Conservation (phyloP, 768 basidiomycete species). For the Amanita fuliginea region DNA sequence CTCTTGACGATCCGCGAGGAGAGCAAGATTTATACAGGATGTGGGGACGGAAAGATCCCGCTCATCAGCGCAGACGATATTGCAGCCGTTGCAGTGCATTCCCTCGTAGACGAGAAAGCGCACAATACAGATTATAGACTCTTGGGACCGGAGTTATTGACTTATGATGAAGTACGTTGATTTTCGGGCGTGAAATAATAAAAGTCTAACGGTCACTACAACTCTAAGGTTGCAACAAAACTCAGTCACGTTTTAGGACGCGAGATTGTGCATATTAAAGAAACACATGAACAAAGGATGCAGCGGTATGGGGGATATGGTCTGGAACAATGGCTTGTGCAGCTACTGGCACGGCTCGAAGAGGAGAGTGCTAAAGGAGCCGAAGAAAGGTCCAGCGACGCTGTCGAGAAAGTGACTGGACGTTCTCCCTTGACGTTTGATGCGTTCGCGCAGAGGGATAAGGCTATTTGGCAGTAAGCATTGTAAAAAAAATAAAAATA, state of each 20-base stretch:
- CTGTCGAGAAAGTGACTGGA: neutral
- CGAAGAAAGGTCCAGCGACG: neutral
- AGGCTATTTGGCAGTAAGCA: neutral
- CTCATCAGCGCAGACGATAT: neutral
- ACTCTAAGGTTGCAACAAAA: neutral
- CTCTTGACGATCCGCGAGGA: neutral
- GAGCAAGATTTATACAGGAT: neutral
- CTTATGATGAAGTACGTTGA: neutral
- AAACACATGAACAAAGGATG: neutral
- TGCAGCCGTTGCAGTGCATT: neutral
- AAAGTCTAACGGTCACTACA: neutral
- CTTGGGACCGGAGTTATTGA: neutral
- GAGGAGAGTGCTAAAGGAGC: neutral
- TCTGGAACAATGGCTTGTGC: neutral
- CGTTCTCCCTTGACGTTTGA: neutral
- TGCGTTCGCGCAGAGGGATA: neutral
- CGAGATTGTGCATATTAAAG: neutral
- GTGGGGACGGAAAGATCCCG: neutral
- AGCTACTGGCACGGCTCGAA: neutral
- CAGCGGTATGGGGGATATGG: neutral
- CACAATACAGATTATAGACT: neutral
- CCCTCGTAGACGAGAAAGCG: neutral
- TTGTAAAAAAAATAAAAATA: neutral
- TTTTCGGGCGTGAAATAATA: neutral
- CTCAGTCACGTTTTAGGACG: neutral